Evolutionary conservation across 1,284 basidiomycete species (phyloP), one percentile per base, ranked within the genome.

Genomic region (Ceratobasidium sp.): DNA sequence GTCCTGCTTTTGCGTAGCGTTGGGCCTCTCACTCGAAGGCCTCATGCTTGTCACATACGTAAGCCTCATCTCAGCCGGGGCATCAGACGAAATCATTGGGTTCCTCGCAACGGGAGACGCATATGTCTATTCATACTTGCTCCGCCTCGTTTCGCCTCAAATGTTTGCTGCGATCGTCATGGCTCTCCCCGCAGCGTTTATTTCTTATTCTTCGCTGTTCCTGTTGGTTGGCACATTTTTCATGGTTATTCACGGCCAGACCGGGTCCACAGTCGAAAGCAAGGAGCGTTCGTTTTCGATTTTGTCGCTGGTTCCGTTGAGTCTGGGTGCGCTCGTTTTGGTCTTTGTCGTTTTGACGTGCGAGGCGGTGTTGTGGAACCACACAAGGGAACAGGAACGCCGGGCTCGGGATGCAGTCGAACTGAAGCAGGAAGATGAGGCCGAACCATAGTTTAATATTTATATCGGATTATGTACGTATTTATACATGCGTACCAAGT

Each of bases 21-120:
- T 61, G 5, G 59, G 59, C 2, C 23, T 61, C n/a, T 61, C 59
- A 28, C 36, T 61, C 34, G 59, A 61, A 46, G 59, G 59, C 5
- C 59, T 61, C 6, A 61, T 61, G 30, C 43, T 61, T 5, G 59
- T 61, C 8, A 43, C 43, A 6, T 61, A 61, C 43, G 26, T 61
- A 18, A 23, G 39, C 16, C 12, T 46, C 4, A 28, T 61, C 6
- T 34, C 59, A 1, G 59, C n/a, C 18, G 36, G n/a, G 9, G 59
- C 59, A 8, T 26, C 59, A 26, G 59, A 61, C 23, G 59, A 61
- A 28, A 61, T 39, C 18, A 41, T 61, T 12, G 59, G 59, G 5
- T 18, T 43, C 18, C 41, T 61, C 14, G 59, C 59, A 4, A 61
- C 2, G 16, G 59, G 59, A 18, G 39, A 46, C 3, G 39, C 36